Base-by-base conservation (phyloP, 1,284 basidiomycete species). In the Xanthoconium separans region DNA sequence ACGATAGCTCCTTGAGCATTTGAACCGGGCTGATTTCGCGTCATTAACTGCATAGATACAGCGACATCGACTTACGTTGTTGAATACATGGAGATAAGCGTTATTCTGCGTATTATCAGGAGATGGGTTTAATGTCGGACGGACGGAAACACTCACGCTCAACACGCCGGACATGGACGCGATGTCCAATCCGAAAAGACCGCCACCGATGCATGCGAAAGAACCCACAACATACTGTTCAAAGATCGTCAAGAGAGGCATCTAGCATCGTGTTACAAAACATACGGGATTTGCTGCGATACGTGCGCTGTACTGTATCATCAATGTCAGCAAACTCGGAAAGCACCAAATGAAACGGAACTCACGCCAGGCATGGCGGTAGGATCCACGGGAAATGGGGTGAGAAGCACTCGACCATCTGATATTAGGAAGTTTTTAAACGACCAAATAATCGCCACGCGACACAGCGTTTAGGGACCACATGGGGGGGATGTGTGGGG, bases 141-240 rank as follows among this genome's bases (percentile, higher is more conserved):
- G 22, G 13, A 27, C 18, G 31, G 18, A 45, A 29, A 20, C 13
- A 68, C 82, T 57, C 61, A 85, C 85, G 59, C 73, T 85, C 63
- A 89, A 71, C 47, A 89, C 85, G n/a, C 84, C 87, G 57, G 86
- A 87, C 88, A 90, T 89, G 66, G 85, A 85, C 58, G 83, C 88
- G 64, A 90, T 90, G 77, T 91, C 88, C 73, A 89, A 67, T 64
- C 88, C 87, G 66, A 89, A 89, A 43, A 90, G 78, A 50, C 85
- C 84, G 60, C 88, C 88, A 50, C 88, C 87, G 59, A 91, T 90
- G 68, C 87, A 89, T 70, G 88, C 87, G 71, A 91, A 90, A 16
- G 85, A 82, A 30, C 88, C 87, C 51, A 87, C 86, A 57, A 87
- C 68, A 68, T 87, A 88, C 78, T 81, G 49, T 48, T 40, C 13